Evolutionary conservation across 768 basidiomycete genomes (phyloP).

Genomic region (Suillus paluster): DNA sequence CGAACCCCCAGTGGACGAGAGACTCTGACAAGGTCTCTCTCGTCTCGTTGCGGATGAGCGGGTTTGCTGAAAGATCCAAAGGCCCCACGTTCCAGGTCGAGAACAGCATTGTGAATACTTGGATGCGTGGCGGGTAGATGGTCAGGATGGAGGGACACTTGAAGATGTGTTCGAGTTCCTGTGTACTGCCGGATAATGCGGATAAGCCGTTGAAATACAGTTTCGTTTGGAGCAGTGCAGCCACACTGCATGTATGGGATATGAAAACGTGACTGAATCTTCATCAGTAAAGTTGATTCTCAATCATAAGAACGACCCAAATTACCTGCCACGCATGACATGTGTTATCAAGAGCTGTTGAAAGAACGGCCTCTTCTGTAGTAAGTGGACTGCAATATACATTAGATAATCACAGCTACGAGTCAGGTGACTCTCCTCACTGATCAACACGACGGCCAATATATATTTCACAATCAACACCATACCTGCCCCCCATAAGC

Average conservation of each 20-base stretch:
- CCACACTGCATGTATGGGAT: constrained; percentile 63
- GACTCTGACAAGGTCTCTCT: background rate
- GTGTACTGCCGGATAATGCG: constrained; percentile 34
- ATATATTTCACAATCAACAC: constrained; percentile 44
- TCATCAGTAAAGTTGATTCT: constrained; percentile 6
- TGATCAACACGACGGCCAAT: constrained; percentile 57
- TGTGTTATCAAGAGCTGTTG: constrained; percentile 53
- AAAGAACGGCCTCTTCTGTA: constrained; percentile 49
- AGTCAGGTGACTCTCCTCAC: constrained; percentile 38
- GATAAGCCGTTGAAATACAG: constrained; percentile 46
- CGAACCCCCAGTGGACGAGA: background rate
- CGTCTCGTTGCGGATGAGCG: background rate
- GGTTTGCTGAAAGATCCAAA: constrained; percentile 21
- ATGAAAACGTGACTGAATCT: constrained; percentile 46
- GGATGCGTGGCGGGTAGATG: constrained; percentile 57
- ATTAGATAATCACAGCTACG: constrained; percentile 4
- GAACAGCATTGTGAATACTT: constrained; percentile 55
- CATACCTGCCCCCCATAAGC: constrained; percentile 52
- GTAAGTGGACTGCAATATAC: constrained; percentile 47
- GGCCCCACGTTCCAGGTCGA: constrained; percentile 35
- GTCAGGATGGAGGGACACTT: constrained; percentile 38
- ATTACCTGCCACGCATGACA: constrained; percentile 55
- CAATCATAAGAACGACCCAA: background rate
- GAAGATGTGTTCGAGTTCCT: constrained; percentile 30
- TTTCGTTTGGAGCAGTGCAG: constrained; percentile 53